Base-by-base conservation (phyloP, 2,329 filamentous ascomycete species). In the Trichoderma brevicompactum region DNA sequence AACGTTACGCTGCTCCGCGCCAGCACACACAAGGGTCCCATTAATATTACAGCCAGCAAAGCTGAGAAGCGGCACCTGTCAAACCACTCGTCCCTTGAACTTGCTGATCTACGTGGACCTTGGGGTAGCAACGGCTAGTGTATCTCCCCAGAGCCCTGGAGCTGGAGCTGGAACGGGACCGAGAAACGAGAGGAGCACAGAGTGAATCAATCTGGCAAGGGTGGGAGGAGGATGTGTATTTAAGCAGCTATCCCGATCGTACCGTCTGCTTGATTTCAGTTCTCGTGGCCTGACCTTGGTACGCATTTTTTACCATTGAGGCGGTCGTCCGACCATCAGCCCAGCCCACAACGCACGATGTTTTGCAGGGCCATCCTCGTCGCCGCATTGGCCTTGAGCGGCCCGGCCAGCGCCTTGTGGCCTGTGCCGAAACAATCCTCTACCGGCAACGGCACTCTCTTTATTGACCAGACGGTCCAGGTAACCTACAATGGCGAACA, bases 401-500 rank as follows among this genome's bases (percentile, higher is more conserved):
- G 50, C 41, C 70, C 75, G 12, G 82, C 75, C 64, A 69, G 78
- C n/a, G 85, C 86, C 13, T 73, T 89, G 66, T 89, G 86, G 86
- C 86, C 86, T 12, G 78, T 81, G 23, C 86, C 86, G 2, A 77
- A 78, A 62, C 79, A 78, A 44, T 78, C 83, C 62, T 81, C 79
- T 50, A 84, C 81, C 15, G 86, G 86, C 65, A 80, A 80, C 69
- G 79, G 79, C 9, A 78, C 80, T 38, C 75, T 89, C 67, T 86
- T 83, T 76, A 83, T 89, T 71, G 78, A 80, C 67, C 76, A 82
- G 67, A 77, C 78, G 68, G 74, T 88, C 65, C 71, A 78, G 13
- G 78, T 89, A 66, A 86, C 83, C 44, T 88, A 88, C 73, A 88
- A 89, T 77, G 83, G 84, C 70, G 48, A 67, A 60, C 40, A 41